Evolutionary conservation across 225 moss, liverwort and hornwort species (phyloP).

Genomic region (Ulota crispa): DNA sequence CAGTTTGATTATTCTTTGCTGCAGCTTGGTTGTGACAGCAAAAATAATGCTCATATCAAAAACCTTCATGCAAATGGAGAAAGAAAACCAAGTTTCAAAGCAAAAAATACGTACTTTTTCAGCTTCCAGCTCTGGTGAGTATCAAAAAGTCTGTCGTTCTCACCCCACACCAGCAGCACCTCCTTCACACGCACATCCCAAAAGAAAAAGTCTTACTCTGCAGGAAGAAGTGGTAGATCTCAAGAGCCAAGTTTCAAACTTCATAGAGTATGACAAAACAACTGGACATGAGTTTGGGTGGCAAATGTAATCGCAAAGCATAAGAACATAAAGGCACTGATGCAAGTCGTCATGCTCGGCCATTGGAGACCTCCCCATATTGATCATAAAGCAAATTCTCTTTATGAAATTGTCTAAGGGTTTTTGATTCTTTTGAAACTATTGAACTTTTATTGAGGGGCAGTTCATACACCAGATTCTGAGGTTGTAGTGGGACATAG

Average conservation of each 20-base stretch:
- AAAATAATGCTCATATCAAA: background rate
- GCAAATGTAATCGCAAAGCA: background rate
- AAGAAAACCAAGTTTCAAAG: background rate
- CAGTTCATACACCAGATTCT: too few relatives aligned
- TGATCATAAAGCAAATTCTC: background rate
- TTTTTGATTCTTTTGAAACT: background rate
- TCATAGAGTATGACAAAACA: background rate
- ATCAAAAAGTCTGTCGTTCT: slow-evolving; percentile 34
- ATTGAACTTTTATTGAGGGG: background rate
- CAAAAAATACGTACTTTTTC: slow-evolving; percentile 21
- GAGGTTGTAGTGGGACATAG: too few relatives aligned
- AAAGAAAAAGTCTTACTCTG: background rate
- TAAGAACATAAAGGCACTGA: background rate
- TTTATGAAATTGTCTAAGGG: background rate
- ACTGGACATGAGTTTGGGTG: background rate
- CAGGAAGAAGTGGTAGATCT: background rate
- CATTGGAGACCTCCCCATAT: too few relatives aligned
- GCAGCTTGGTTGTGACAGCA: too few relatives aligned
- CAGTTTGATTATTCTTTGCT: too few relatives aligned
- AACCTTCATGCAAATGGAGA: background rate
- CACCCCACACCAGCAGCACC: slow-evolving; percentile 41
- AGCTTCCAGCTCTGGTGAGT: slow-evolving; percentile 31
- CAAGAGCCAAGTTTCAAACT: background rate
- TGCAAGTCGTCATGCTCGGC: background rate
- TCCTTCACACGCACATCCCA: slow-evolving; percentile 34